These are phyloP conservation scores for Colletotrichum sansevieriae DNA, from an alignment of 2,329 filamentous ascomycete species.

Conservation along the genomic window DNA sequence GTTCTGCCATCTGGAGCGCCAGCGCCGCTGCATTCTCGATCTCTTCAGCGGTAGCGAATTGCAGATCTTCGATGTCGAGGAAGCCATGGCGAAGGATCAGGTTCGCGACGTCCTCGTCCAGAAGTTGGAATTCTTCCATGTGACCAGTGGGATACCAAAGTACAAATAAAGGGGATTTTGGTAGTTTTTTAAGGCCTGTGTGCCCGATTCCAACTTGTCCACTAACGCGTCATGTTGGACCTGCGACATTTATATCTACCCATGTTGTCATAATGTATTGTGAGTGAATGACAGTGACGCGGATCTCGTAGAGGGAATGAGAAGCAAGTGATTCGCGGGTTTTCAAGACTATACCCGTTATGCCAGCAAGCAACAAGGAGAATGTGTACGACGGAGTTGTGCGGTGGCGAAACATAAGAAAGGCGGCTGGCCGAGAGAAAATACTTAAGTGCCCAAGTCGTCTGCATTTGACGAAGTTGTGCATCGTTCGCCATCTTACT, in stretches of 20 bases:
- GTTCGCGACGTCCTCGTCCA: conserved; percentile 32
- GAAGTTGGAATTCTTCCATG: conserved; percentile 37
- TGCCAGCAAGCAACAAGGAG: not conserved
- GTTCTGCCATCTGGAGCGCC: conserved; percentile 23
- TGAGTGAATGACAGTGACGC: not conserved
- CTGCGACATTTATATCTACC: too few relatives aligned
- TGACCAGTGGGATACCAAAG: too few relatives aligned
- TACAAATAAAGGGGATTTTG: too few relatives aligned
- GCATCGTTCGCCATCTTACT: too few relatives aligned
- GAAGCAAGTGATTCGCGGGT: not conserved
- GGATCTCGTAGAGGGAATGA: not conserved
- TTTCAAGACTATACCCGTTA: not conserved
- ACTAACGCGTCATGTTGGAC: not conserved
- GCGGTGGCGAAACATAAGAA: too few relatives aligned
- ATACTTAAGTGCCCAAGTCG: too few relatives aligned
- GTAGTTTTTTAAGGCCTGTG: not conserved
- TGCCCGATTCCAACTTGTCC: not conserved
- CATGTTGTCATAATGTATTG: not conserved
- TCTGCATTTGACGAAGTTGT: too few relatives aligned
- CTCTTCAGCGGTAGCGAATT: conserved; percentile 9
- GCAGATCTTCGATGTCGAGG: conserved; percentile 22
- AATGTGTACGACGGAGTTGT: too few relatives aligned
- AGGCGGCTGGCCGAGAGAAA: too few relatives aligned
- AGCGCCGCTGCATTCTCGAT: conserved; percentile 26
- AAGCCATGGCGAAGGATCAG: conserved; percentile 33